Base-by-base conservation (phyloP, 2,329 filamentous ascomycete species). In the Stemphylium vesicarium region DNA sequence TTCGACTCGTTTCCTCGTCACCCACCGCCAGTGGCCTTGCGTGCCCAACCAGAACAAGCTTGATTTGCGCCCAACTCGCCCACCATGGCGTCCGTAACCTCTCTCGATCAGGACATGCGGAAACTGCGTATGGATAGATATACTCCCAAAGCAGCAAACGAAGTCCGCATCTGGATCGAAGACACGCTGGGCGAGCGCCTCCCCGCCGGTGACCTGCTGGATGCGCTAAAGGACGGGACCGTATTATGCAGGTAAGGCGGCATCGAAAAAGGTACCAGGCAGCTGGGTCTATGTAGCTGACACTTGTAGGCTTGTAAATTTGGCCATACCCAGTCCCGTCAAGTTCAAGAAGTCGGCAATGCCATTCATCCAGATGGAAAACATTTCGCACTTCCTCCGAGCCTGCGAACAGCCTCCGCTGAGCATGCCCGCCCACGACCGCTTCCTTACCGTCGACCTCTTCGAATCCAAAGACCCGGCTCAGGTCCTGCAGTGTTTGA, bases 351-450 rank as follows among this genome's bases (percentile, higher is more conserved):
- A 89, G 72, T 96, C 93, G 1, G 79, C 87, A 36, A 98, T 98
- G 94, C 95, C 95, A 0, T 99, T 99, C 74, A 94, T 98, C 36
- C 95, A 99, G 77, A 98, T 98, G 93, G 95, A 99, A 77, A 99
- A 99, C 75, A 97, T 99, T 71, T 96, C 93, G 4, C 91, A 96
- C 72, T 99, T 97, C 78, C 86, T 99, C 49, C 87, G 86, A 70
- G 92, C 92, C 56, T 96, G 93, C 80, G 91, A 96, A 77, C 81
- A 85, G 45, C 86, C 90, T 22, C 95, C 95, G 0, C 81, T 99
- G 47, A 93, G 88, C 76, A 86, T 99, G 56, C 92, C 91, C 53
- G 88, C 93, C 40, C 95, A 99, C 80, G 95, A 99, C 77, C 88
- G 93, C 64, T 99, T 99, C 78, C 86, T 98, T 57, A 99, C 95